Base-by-base conservation (phyloP, 148 eudicot genomes). In the Rhododendron williamsianum region DNA sequence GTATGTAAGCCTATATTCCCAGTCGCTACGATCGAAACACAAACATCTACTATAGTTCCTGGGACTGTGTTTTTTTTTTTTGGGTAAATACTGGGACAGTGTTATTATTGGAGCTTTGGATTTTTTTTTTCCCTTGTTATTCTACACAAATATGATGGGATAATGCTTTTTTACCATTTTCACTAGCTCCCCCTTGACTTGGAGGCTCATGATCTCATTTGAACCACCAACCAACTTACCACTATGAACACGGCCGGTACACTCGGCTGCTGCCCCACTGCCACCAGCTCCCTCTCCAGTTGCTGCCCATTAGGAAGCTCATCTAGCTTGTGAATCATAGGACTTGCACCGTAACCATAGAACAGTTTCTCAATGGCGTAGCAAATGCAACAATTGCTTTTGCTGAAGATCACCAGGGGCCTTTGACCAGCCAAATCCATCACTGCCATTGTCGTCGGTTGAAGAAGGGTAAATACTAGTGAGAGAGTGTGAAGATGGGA, bases 211-310 rank as follows among this genome's bases (percentile, higher is more conserved):
- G 54, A 95, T 90, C 85, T 95, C 94, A 78, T 93, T 89, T 77
- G 95, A 86, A 33, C 98, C 98, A 23, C 98, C 96, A 25, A 95
- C 87, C 82, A 90, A 84, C 65, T 90, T 87, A 41, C 91, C 87
- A 93, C 96, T 13, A 93, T 92, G 88, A 88, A 95, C 83, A 95
- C 92, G 27, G 92, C 90, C 58, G 98, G 98, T 35, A 91, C 88
- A 76, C 88, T 88, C 9, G 93, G 89, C 82, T 87, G 78, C 78
- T 82, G 86, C 16, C 95, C 95, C 65, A 90, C 51, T 38, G 78
- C 85, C 58, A 82, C 48, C 38, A 93, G 88, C 4, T 86, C 92
- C 82, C 88, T 87, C 27, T 95, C 98, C 7, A 92, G 86, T 54
- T 93, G 92, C 72, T 82, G 85, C 21, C 94, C 98, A 81, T 91